Conservation (phyloP, 345 rosid species). For the Populus nigra region DNA sequence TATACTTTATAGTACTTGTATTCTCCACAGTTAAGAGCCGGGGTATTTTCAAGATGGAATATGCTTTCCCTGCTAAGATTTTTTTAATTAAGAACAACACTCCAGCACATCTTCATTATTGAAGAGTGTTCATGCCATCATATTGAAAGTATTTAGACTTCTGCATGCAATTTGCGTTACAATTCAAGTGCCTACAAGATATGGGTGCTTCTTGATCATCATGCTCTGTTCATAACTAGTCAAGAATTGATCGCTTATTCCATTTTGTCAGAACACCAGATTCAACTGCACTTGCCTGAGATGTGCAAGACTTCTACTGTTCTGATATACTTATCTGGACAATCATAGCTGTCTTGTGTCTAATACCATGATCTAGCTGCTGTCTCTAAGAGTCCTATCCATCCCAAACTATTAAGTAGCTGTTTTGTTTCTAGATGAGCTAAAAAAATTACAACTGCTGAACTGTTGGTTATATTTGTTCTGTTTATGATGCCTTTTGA, state of each 20-base stretch:
- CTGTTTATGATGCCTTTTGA: conserved; percentile 1
- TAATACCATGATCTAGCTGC: background rate
- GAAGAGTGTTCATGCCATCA: background rate
- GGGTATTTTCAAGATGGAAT: background rate
- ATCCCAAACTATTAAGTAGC: background rate
- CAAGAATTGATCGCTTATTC: too few relatives aligned
- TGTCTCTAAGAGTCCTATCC: background rate
- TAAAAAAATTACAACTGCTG: too few relatives aligned
- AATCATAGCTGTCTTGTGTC: background rate
- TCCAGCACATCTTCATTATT: background rate
- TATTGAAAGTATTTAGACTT: background rate
- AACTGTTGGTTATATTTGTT: background rate
- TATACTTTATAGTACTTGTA: background rate
- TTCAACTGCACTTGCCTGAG: background rate
- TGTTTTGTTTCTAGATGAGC: background rate
- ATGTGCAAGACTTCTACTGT: background rate
- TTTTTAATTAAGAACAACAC: background rate
- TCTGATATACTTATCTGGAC: background rate
- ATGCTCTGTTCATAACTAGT: too few relatives aligned
- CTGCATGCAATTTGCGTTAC: background rate
- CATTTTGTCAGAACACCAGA: too few relatives aligned
- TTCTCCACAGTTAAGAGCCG: background rate
- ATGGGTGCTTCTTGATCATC: too few relatives aligned
- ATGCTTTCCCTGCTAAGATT: too few relatives aligned
- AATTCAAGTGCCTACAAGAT: background rate